These are phyloP conservation scores for Potentilla sterilis DNA, from an alignment of 306 rosid genomes.

Conservation along the genomic window DNA sequence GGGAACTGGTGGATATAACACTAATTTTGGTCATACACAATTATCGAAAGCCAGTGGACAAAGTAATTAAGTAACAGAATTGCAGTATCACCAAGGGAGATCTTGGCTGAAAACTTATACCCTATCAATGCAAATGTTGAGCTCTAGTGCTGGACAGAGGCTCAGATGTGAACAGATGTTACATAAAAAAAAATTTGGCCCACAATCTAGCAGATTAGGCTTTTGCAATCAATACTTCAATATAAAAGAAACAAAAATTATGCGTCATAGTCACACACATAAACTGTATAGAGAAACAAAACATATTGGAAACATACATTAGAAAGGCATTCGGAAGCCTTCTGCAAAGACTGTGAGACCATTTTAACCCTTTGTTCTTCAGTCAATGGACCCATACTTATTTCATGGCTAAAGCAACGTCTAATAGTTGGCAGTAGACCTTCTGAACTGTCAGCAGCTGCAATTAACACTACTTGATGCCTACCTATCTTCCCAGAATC, in stretches of 20 bases:
- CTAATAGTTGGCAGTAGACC: constrained; percentile 80
- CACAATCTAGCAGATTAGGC: not conserved
- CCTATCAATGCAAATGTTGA: not conserved
- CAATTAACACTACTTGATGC: constrained; percentile 70
- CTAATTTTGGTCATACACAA: not conserved
- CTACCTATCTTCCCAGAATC: constrained; percentile 44
- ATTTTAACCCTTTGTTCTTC: constrained; percentile 88
- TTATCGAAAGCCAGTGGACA: not conserved
- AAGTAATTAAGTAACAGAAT: not conserved
- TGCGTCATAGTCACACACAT: not conserved
- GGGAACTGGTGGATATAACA: not conserved
- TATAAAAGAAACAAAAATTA: not conserved
- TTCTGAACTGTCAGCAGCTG: constrained; percentile 84
- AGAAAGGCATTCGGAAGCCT: constrained; percentile 53
- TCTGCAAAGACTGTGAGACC: constrained; percentile 65
- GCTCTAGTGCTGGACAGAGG: not conserved
- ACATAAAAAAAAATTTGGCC: not conserved
- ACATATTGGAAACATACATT: constrained; percentile 39
- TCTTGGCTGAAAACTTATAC: not conserved
- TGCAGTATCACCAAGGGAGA: not conserved
- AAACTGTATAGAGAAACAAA: constrained; percentile 12
- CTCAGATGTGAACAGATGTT: not conserved
- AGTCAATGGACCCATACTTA: constrained; percentile 78
- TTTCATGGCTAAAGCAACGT: constrained; percentile 95
- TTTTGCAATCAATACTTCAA: not conserved